Evolutionary conservation across 768 basidiomycete species (phyloP), one percentile per base, ranked within the genome.

Genomic region (Sporobolomyces pararoseus): DNA sequence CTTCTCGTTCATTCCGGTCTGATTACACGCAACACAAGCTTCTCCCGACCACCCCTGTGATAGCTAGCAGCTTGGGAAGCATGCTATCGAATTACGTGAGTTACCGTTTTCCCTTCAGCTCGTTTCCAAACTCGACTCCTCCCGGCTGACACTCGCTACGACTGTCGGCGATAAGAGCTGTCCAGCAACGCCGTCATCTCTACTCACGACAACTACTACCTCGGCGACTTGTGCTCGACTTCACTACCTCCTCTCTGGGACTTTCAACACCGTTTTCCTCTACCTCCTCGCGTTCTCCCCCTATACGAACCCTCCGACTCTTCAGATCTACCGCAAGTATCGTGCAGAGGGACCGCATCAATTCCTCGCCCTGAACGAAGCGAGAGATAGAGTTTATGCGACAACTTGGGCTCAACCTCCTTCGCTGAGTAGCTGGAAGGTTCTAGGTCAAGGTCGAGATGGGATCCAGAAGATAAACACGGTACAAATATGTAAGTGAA

Each of bases 221-320:
- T 19, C 23, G 31, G 19, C 50, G 32, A 34, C 54, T 9, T 50
- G 60, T 19, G 53, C 64, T 25, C 68, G 64, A 5, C 35, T 74
- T 10, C 72, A 73, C 59, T 66, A 66, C 58, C 65, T 71, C 35
- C 57, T 65, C 39, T 34, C 63, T 65, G 77, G 77, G 25, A 76
- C 77, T 16, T 78, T 78, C 76, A 78, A 75, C 61, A 72, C 76
- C 32, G 32, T 77, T 37, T 72, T 70, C 67, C 75, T 78, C 46
- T 78, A 78, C 71, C 73, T 77, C 54, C 74, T 78, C 65, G 69
- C 73, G 21, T 78, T 78, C 74, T 65, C 63, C 32, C 73, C 76
- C 19, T 54, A 74, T 65, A 46, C 70, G 0, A 19, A 16, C 34
- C 51, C 58, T 7, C 65, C 65, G 7, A 59, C 63, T 17, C 69